Base-by-base conservation (phyloP, 148 eudicot species). In the Camellia lanceoleosa region DNA sequence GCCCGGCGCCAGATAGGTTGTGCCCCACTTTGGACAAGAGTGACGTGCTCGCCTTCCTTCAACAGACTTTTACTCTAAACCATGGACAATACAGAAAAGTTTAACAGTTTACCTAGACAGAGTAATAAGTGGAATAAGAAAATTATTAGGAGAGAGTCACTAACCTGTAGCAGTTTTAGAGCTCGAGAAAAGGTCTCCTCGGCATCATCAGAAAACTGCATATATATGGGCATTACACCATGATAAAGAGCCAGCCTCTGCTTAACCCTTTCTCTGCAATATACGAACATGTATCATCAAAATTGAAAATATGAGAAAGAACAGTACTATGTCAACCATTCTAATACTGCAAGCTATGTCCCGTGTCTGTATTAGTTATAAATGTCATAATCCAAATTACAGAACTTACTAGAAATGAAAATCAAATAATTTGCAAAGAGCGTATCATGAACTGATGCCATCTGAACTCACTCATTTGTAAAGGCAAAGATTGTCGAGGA, bases 11-110 rank as follows among this genome's bases (percentile, higher is more conserved):
- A 96, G 78, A 96, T 96, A 44, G 99, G 89, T 78, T 96, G 97
- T 38, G 97, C 95, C 87, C 98, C 99, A 82, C 99, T 96, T 85
- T 94, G 99, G 71, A 96, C 99, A 56, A 96, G 92, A 77, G 98
- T 96, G 2, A 96, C 97, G 76, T 90, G 77, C 61, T 94, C 89
- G 9, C 93, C 98, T 61, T 91, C 95, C 76, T 82, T 85, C 76
- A 94, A 38, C 71, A 91, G 75, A 49, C 84, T 83, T 88, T 96
- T 96, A 71, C 84, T 89, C 99, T 96, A 80, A 59, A 75, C 56
- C 61, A 79, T 13, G 49, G 2, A 76, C 70, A 84, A 43, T 9
- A 13, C 15, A 65, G 10, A 20, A 30, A 76, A 12, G 47, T 7
- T 14, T 4, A 47, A 11, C 42, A 64, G 5, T 42, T 41, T 58